Evolutionary conservation across 441 rosid species (phyloP).

Genomic region (Bruguiera hainesii): DNA sequence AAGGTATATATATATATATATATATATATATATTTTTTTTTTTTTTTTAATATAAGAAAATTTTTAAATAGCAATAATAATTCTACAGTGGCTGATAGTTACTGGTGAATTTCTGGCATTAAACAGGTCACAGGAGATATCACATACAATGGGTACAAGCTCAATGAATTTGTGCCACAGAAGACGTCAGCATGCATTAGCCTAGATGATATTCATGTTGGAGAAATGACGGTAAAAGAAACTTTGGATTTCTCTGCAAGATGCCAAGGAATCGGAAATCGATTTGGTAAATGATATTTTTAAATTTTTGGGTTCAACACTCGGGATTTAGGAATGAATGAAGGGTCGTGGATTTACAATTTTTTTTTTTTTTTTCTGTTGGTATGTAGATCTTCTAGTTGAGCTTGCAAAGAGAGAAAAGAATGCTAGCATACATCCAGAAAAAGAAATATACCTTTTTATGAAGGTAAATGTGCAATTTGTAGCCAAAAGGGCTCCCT

Average conservation of each 20-base stretch:
- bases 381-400: conserved; percentile 10
- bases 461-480: conserved; percentile 20
- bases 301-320: too few relatives aligned
- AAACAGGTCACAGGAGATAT: conserved; percentile 15
- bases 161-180: conserved; percentile 21
- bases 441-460: conserved; percentile 24
- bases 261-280: conserved; percentile 22
- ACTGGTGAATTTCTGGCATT: not conserved
- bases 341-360: too few relatives aligned
- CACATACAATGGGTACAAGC: conserved; percentile 16
- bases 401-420: conserved; percentile 25
- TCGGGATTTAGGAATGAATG: too few relatives aligned
- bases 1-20: conserved; percentile 1
- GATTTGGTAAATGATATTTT: conserved; percentile 14
- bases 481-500: not conserved
- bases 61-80: too few relatives aligned
- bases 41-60: too few relatives aligned
- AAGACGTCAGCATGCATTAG: conserved; percentile 26
- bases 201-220: conserved; percentile 26
- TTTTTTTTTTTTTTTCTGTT: not conserved
- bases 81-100: too few relatives aligned
- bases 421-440: conserved; percentile 17
- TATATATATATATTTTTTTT: too few relatives aligned
- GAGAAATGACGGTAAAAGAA: conserved; percentile 26
- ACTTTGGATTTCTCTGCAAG: conserved; percentile 26